Evolutionary conservation across 176 grass and related monocot genomes (phyloP).

Genomic region (Saccharum spontaneum): DNA sequence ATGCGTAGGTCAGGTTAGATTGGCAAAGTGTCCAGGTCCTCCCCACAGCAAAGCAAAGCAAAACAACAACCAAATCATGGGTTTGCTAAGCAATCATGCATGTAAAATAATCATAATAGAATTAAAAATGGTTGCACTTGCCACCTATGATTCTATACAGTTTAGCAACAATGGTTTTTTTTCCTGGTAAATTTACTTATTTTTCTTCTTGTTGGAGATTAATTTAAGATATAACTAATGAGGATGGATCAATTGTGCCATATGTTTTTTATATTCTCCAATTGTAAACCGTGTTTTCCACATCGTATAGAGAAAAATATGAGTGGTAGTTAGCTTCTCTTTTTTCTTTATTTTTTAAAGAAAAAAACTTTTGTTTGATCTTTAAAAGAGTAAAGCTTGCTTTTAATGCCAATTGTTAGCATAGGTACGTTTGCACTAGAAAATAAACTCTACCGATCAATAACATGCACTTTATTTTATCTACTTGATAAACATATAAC

Average conservation of each 20-base stretch:
- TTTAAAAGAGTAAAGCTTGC: not conserved
- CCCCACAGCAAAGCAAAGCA: not conserved
- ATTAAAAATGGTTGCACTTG: not conserved
- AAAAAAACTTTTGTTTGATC: not conserved
- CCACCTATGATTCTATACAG: not conserved
- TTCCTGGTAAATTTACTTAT: not conserved
- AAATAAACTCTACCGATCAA: not conserved
- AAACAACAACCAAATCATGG: not conserved
- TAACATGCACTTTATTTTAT: not conserved
- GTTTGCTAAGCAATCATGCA: not conserved
- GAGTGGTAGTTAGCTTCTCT: not conserved
- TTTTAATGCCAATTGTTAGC: not conserved
- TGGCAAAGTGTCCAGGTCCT: not conserved
- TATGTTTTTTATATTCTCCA: not conserved
- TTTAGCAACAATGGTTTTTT: not conserved
- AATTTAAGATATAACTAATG: not conserved
- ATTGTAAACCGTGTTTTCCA: not conserved
- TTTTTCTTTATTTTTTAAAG: not conserved
- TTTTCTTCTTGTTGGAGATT: not conserved
- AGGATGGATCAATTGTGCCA: not conserved
- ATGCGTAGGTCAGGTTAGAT: not conserved
- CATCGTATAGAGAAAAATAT: not conserved
- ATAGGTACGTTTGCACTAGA: not conserved
- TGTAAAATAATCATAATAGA: not conserved
- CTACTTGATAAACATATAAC: not conserved